phyloP scores from a whole-genome alignment of 2,329 filamentous ascomycete genomes.

The Pseudogymnoascus sp. region DNA sequence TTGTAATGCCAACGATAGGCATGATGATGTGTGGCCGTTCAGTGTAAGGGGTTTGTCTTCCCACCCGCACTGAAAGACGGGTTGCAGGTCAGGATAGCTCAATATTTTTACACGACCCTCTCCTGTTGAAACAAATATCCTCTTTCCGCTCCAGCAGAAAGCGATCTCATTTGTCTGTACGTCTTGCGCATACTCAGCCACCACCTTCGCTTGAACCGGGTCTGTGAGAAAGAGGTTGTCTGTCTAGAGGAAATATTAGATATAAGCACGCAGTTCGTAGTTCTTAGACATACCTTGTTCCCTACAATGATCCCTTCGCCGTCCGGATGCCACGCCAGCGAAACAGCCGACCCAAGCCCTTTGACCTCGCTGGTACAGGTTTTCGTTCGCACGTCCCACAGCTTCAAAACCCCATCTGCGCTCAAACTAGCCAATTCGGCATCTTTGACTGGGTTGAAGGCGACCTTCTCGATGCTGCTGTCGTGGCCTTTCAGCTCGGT shows the following conservation, averaged over 20 bases:
- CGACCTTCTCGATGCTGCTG: slow-evolving; percentile 64
- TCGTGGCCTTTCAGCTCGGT: slow-evolving; percentile 66
- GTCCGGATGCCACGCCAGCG: slow-evolving; percentile 66
- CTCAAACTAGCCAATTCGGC: slow-evolving; percentile 70
- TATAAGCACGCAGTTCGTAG: slow-evolving; percentile 41
- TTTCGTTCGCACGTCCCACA: slow-evolving; percentile 75
- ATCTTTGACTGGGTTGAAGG: slow-evolving; percentile 71
- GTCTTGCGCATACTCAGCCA: slow-evolving; percentile 53
- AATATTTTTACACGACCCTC: slow-evolving; percentile 66
- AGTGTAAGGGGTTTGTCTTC: slow-evolving; percentile 49
- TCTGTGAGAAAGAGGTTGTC: slow-evolving; percentile 58
- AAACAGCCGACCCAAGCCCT: slow-evolving; percentile 59
- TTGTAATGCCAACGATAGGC: slow-evolving; percentile 60
- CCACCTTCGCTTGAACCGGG: slow-evolving; percentile 47
- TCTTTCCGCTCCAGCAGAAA: slow-evolving; percentile 66
- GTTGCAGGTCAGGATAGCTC: slow-evolving; percentile 57
- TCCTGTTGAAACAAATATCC: slow-evolving; percentile 63
- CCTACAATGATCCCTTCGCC: slow-evolving; percentile 65
- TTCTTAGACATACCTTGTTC: slow-evolving; percentile 50
- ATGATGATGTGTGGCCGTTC: slow-evolving; percentile 66
- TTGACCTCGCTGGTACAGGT: slow-evolving; percentile 63
- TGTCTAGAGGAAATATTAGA: slow-evolving; percentile 48
- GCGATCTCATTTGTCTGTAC: slow-evolving; percentile 64
- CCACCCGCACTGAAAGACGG: slow-evolving; percentile 41
- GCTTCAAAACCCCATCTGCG: slow-evolving; percentile 64